A percentile compares a stretch with the other conserved stretches of the same genome.
phyloP scores from a whole-genome alignment of 176 grass and related monocot genomes.

The Alloteropsis semialata region DNA sequence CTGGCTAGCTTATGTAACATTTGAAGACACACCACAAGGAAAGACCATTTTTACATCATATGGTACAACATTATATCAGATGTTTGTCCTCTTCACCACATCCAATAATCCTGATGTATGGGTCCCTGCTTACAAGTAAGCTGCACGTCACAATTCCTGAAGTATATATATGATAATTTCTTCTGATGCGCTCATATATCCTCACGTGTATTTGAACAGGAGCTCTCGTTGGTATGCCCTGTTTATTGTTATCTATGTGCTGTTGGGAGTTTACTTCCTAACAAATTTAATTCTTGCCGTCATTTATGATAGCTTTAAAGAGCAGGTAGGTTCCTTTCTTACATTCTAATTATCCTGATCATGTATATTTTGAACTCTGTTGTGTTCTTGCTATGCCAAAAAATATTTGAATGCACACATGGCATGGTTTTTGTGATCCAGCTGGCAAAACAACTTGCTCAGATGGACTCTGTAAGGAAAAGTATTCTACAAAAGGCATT shows the following conservation, averaged over 20 bases:
- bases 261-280: slow-evolving; percentile 97
- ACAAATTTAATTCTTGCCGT: slow-evolving; percentile 99
- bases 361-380: slow-evolving; percentile 15
- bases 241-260: slow-evolving; percentile 86
- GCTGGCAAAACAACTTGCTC: slow-evolving; percentile 82
- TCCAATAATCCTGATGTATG: slow-evolving; percentile 99
- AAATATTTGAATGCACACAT: slow-evolving; percentile 25
- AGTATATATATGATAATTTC: slow-evolving; percentile 35
- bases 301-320: slow-evolving; percentile 98
- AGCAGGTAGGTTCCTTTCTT: slow-evolving; percentile 58
- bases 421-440: slow-evolving; percentile 40
- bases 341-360: neutral
- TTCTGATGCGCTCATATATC: slow-evolving; percentile 21
- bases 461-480: slow-evolving; percentile 78
- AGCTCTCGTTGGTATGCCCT: slow-evolving; percentile 84
- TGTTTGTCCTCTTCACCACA: slow-evolving; percentile 98
- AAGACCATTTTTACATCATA: slow-evolving; percentile 76
- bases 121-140: slow-evolving; percentile 99
- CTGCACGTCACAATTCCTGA: slow-evolving; percentile 22
- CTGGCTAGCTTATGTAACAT: slow-evolving; percentile 95
- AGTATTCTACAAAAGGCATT: slow-evolving; percentile 86
- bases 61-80: slow-evolving; percentile 82
- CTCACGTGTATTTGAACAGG: slow-evolving; percentile 52
- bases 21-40: slow-evolving; percentile 90
- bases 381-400: slow-evolving; percentile 1